Base-by-base conservation (phyloP, 2,329 filamentous ascomycete genomes). In the Mariannaea elegans region DNA sequence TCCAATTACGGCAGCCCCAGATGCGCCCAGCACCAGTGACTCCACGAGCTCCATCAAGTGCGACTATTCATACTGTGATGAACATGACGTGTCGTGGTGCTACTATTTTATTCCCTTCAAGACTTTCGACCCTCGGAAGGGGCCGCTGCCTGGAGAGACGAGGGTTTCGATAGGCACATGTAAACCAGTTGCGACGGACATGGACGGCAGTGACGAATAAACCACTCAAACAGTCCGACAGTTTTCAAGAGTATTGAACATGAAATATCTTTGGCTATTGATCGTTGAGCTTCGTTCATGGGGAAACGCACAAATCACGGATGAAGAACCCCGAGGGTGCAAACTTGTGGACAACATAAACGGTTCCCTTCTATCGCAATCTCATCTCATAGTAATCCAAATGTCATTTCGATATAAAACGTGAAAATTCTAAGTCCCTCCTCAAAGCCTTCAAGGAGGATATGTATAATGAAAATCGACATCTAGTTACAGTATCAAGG, bases 41-140 rank as follows among this genome's bases (percentile, higher is more conserved):
- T 36, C 64, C 12, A 60, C 54, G 13, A 50, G 63, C 16, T 50
- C 68, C 7, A 50, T 70, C 38, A 50, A 68, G 48, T 79, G 78
- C 69, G 70, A 75, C 53, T 70, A 74, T 62, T 60, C 64, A 21
- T 78, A 77, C 65, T 78, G 77, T 68, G 73, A 76, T 60, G 72
- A 12, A 12, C 7, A 74, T 39, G 65, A 65, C 13, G 70, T 68
- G 3, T 72, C 72, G 3, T 80, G 74, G 71, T 80, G 78, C 65
- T 73, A 76, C 61, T 76, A 72, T 65, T 80, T 77, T 71, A 70
- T 66, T 21, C 77, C 77, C 14, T 62, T 78, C 42, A 78, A 75
- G 7, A 66, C 67, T n/a, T 77, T 71, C 58, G 71, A 79, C 47
- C 57, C 66, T 16, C 68, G 65, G 2, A 63, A 65, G 5, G 78